Percentiles rank a stretch among this genome's conserved stretches.
Conservation (phyloP, 2,329 filamentous ascomycete genomes). For the Ceratocystis albifundus region DNA sequence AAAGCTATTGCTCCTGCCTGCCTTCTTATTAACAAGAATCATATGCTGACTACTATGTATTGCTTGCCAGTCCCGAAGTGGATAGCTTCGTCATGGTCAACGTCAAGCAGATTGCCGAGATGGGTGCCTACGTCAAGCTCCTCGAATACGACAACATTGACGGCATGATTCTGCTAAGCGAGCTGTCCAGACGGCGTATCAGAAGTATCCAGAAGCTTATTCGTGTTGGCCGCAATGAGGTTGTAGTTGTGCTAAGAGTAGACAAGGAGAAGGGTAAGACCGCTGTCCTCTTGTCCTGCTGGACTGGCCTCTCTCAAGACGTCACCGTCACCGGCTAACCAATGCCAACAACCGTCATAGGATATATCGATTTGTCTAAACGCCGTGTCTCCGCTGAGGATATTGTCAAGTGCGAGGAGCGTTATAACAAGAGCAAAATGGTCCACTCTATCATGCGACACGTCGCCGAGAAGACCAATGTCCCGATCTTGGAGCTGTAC, state of each 20-base stretch:
- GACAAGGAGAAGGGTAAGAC: conserved; percentile 88
- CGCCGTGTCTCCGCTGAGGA: conserved; percentile 95
- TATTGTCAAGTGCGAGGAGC: conserved; percentile 95
- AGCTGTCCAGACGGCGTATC: conserved; percentile 95
- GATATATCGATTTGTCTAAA: conserved; percentile 98
- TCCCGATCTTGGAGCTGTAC: conserved; percentile 89
- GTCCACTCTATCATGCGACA: conserved; percentile 98
- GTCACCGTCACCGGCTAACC: background rate
- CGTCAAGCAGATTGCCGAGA: conserved; percentile 99
- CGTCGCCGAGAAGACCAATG: conserved; percentile 91
- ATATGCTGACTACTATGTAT: conserved; percentile 20
- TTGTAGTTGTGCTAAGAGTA: conserved; percentile 94
- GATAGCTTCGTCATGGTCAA: conserved; percentile 99
- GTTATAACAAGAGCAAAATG: conserved; percentile 99
- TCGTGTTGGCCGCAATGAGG: conserved; percentile 92
- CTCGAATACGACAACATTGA: conserved; percentile 99
- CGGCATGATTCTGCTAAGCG: conserved; percentile 97
- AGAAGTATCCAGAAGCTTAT: conserved; percentile 98
- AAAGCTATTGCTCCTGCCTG: background rate
- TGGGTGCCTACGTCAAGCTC: conserved; percentile 99
- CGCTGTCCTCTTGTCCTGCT: background rate
- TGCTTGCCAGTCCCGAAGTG: conserved; percentile 56
- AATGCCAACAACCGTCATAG: conserved; percentile 25
- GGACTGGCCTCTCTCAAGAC: background rate
- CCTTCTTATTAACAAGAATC: background rate